Evolutionary conservation across 2,329 filamentous ascomycete species (phyloP), one percentile per base, ranked within the genome.

Genomic region (Fulvia fulva): DNA sequence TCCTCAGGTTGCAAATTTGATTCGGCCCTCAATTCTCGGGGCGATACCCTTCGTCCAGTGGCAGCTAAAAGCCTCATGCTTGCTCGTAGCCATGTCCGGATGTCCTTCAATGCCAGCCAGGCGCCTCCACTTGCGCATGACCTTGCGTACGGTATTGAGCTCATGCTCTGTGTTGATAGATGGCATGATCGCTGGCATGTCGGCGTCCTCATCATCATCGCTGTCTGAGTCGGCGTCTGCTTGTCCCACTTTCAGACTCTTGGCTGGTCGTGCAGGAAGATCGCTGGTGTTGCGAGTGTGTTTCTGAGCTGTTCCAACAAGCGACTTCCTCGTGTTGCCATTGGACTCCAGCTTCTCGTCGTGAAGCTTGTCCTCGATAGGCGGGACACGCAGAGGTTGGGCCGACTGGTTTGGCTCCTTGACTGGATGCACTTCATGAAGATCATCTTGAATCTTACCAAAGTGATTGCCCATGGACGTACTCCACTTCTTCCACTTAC

Each of bases 41-140:
- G 87, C 84, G 71, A 96, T 92, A 1, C 89, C 87, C 62, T 83
- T 84, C 8, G 90, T 93, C 90, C 91, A 96, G 63, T 87, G 81
- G 1, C 82, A 80, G 37, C 76, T 76, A 30, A 88, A 85, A 52
- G 85, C 81, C 0, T 77, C 81, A 52, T 85, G 78, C 57, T 81
- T 79, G 23, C 32, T 45, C 59, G 89, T 80, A 16, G 82, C 80
- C 55, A 77, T 71, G 5, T 68, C 70, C 9, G 77, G 71, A 37
- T 73, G 66, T 0, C 73, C 79, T 58, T 85, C 78, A 21, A 95
- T 76, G 0, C 86, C 85, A 0, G 88, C 85, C 59, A 85, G 74
- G 22, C 82, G 79, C 68, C 87, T 87, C 91, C 91, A 96, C 67
- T 88, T 89, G 21, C 80, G 76, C 68, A 87, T 85, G 12, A 87